Conservation (phyloP, 805 yeast genomes). For the Yarrowia yakushimensis region DNA sequence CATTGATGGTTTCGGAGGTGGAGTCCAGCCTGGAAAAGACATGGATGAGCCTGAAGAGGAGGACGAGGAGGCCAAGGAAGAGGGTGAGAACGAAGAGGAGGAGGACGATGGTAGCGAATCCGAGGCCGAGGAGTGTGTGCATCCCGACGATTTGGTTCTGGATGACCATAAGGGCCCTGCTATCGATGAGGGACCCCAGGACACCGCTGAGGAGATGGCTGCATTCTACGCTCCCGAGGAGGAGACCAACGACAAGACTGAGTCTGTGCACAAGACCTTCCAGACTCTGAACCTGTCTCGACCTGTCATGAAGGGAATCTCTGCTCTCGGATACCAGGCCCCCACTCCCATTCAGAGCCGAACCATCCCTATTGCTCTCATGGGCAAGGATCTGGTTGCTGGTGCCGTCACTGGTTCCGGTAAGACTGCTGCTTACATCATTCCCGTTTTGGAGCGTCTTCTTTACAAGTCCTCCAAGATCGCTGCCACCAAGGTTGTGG, state of each 20-base stretch:
- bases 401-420: constrained; percentile 99
- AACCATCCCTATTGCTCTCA: constrained; percentile 84
- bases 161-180: not conserved
- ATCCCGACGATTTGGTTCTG: constrained; percentile 12
- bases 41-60: constrained; percentile 36
- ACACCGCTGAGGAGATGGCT: constrained; percentile 75
- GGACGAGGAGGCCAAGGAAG: constrained; percentile 30
- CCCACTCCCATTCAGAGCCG: constrained; percentile 96
- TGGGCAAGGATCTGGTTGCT: constrained; percentile 96
- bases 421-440: constrained; percentile 97
- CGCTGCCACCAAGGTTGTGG: constrained; percentile 85
- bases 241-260: constrained; percentile 47
- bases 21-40: constrained; percentile 31
- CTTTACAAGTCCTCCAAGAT: constrained; percentile 81
- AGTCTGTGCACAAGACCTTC: constrained; percentile 62
- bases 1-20: constrained; percentile 43
- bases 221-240: constrained; percentile 62
- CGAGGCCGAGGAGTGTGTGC: constrained; percentile 28
- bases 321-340: constrained; percentile 72
- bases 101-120: constrained; percentile 30
- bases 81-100: constrained; percentile 37
- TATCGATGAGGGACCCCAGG: constrained; percentile 34
- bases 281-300: constrained; percentile 78
- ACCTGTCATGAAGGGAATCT: constrained; percentile 80
- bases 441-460: constrained; percentile 90